Evolutionary conservation across 371 early-diverging fungal species (phyloP), one percentile per base, ranked within the genome.

Genomic region (Mycotypha africana): DNA sequence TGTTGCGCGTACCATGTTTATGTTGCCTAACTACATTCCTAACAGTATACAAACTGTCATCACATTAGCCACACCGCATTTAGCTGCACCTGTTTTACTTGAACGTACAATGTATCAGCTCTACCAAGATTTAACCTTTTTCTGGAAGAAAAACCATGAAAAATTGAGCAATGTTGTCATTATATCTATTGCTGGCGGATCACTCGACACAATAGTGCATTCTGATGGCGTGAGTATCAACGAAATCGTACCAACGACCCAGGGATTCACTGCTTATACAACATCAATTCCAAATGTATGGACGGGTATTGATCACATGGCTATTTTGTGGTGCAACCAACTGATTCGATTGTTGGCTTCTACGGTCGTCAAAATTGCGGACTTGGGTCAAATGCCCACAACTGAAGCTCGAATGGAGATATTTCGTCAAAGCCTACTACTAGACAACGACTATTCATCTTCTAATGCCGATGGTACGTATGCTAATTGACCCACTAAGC

Each of bases 261-360:
- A 84, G 48, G 85, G 92, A 1, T 76, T 90, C 26, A 82, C 86
- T 19, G 77, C 78, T 0, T 79, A 82, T 38, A 75, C 93, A 1
- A 84, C 92, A 15, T 78, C 80, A 0, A 79, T 95, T 26, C 88
- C 90, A 10, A 59, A 71, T 12, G 93, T 91, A 6, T 97, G 97
- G 97, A 80, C 87, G 7, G 72, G 88, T 2, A 76, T 83, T 22
- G 96, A 96, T 54, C 97, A 97, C 62, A 81, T 85, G 53, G 80
- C 86, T 16, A 87, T 94, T 36, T 58, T 97, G 36, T 97, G 97
- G 97, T 97, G 96, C 46, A 86, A 87, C 47, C 97, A 97, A 65
- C 70, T 95, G 39, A 80, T 84, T 6, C 65, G 70, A 9, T 56
- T 60, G 3, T 53, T 86, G 12, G 68, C 82, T 1, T 43, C 57